A percentile compares a stretch with the other conserved stretches of the same genome.
Conservation (phyloP, 2,329 filamentous ascomycete genomes). For the Paecilomyces formosus region DNA sequence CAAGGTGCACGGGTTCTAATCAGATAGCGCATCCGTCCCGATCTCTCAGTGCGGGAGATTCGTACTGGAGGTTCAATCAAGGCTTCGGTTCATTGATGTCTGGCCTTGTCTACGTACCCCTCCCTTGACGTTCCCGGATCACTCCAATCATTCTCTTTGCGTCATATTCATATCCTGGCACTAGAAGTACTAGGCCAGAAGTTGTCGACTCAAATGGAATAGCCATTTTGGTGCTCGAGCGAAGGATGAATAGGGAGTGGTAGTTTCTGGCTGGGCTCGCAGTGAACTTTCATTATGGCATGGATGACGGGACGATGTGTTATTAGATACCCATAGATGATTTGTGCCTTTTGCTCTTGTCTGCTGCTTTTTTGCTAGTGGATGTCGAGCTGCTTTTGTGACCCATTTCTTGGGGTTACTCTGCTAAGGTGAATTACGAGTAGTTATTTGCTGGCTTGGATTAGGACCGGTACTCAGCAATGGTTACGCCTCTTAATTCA, state of each 20-base stretch:
- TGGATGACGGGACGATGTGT: slow-evolving; percentile 36
- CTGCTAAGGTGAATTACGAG: background rate
- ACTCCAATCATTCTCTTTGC: slow-evolving; percentile 19
- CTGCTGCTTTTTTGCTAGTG: background rate
- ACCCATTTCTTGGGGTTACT: background rate
- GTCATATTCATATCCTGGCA: slow-evolving; percentile 9
- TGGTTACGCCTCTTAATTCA: background rate
- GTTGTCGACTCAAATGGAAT: background rate
- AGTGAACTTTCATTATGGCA: slow-evolving; percentile 17
- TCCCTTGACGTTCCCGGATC: slow-evolving; percentile 24
- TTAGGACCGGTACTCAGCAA: background rate
- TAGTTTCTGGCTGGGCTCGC: slow-evolving; percentile 17
- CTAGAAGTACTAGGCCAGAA: background rate
- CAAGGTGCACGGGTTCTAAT: slow-evolving; percentile 47
- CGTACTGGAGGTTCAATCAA: slow-evolving; percentile 31
- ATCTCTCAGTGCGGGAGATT: slow-evolving; percentile 35
- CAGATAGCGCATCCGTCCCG: slow-evolving; percentile 33
- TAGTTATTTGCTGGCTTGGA: background rate
- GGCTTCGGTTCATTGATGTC: slow-evolving; percentile 14
- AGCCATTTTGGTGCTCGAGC: background rate
- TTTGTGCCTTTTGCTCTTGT: slow-evolving; percentile 16
- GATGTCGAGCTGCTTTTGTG: background rate
- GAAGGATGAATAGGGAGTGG: slow-evolving; percentile 14
- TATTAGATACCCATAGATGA: slow-evolving; percentile 36
- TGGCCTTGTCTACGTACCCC: slow-evolving; percentile 13